Conservation (phyloP, 1,284 basidiomycete species). For the Leccinum subrobustum region DNA sequence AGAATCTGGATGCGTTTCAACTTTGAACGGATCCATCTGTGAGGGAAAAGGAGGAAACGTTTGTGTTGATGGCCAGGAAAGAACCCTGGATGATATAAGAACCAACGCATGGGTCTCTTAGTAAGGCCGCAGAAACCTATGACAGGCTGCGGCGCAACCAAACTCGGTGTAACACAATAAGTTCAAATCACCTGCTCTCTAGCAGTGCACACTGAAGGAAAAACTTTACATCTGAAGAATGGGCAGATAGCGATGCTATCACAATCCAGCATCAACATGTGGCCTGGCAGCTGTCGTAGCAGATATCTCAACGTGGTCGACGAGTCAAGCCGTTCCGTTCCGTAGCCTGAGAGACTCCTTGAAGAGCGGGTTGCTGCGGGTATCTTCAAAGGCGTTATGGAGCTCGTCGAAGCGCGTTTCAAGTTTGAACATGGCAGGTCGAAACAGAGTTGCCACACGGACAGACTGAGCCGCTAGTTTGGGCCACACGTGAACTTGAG, state of each 20-base stretch:
- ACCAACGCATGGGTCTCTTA: background rate
- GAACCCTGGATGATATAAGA: slow-evolving; percentile 1
- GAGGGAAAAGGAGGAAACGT: background rate
- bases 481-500: background rate
- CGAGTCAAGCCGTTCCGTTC: background rate
- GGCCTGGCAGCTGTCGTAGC: background rate
- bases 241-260: background rate
- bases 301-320: background rate
- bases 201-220: too few species aligned
- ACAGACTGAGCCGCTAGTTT: too few species aligned
- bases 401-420: slow-evolving; percentile 34
- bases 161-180: too few species aligned
- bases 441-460: slow-evolving; percentile 21
- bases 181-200: too few species aligned
- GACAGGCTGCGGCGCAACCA: background rate
- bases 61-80: background rate
- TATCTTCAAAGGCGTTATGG: slow-evolving; percentile 45
- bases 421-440: slow-evolving; percentile 24
- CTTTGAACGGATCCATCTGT: slow-evolving; percentile 20
- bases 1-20: slow-evolving; percentile 3
- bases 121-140: background rate
- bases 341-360: slow-evolving; percentile 29
- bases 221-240: too few species aligned
- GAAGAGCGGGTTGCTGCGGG: slow-evolving; percentile 12
- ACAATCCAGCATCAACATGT: background rate